Percentiles rank a stretch among this genome's conserved stretches.
These are phyloP conservation scores for Astrothelium macrocarpum DNA, from an alignment of 495 filamentous ascomycete genomes.

Conservation along the genomic window DNA sequence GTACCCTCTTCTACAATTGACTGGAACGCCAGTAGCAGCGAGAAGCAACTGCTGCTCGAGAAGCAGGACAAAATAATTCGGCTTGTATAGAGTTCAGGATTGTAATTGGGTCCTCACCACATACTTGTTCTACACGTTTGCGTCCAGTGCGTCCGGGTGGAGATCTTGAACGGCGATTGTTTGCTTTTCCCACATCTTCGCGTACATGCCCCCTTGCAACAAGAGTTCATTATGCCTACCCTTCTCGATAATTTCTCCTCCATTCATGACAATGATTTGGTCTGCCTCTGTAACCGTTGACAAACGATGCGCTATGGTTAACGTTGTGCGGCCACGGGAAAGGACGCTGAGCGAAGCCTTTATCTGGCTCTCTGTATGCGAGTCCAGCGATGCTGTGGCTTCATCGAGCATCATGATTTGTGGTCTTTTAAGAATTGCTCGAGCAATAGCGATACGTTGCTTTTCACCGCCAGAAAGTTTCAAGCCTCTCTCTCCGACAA, in stretches of 20 bases:
- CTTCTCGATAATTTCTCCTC: slow-evolving; percentile 70
- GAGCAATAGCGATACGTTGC: slow-evolving; percentile 92
- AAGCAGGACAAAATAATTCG: no score
- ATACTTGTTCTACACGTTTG: no score
- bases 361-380: slow-evolving; percentile 92
- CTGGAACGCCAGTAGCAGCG: no score
- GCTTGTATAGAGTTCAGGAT: no score
- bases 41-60: no score
- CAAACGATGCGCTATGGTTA: slow-evolving; percentile 77
- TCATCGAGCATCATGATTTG: slow-evolving; percentile 94
- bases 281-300: slow-evolving; percentile 92
- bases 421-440: slow-evolving; percentile 91
- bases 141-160: no score
- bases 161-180: no score
- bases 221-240: slow-evolving; percentile 84
- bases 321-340: slow-evolving; percentile 72
- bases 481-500: slow-evolving; percentile 88
- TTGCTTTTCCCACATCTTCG: slow-evolving; percentile 96
- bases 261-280: slow-evolving; percentile 82
- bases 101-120: no score
- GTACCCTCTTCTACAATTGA: no score
- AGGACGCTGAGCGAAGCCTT: slow-evolving; percentile 75
- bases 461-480: slow-evolving; percentile 92
- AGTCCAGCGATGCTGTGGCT: slow-evolving; percentile 90
- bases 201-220: slow-evolving; percentile 65